phyloP scores from a whole-genome alignment of 2,329 filamentous ascomycete species.

The Knoxdaviesia proteae region DNA sequence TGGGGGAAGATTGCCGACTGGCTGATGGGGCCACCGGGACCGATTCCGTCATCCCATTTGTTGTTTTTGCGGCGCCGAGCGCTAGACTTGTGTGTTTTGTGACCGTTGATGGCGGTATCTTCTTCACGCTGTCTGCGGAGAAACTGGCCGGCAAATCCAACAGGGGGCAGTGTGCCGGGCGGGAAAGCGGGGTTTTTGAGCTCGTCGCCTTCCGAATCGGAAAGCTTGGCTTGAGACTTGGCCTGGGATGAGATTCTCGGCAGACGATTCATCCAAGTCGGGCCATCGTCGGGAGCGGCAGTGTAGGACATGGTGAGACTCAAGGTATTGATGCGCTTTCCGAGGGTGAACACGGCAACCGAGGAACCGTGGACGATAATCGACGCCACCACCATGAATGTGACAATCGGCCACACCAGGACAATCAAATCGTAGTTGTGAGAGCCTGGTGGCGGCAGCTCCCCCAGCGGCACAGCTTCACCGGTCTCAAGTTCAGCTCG shows the following conservation, averaged over 20 bases:
- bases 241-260: slow-evolving; percentile 47
- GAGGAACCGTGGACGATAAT: slow-evolving; percentile 97
- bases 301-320: slow-evolving; percentile 95
- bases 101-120: slow-evolving; percentile 23
- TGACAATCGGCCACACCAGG: slow-evolving; percentile 87
- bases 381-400: slow-evolving; percentile 82
- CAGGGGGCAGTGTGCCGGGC: slow-evolving; percentile 50
- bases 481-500: slow-evolving; percentile 74
- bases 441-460: slow-evolving; percentile 31
- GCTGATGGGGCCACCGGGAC: slow-evolving; percentile 69
- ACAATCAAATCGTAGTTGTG: slow-evolving; percentile 52
- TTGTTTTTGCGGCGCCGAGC: slow-evolving; percentile 38
- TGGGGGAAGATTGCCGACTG: slow-evolving; percentile 74
- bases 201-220: slow-evolving; percentile 47
- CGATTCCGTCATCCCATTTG: slow-evolving; percentile 50
- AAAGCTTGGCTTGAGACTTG: slow-evolving; percentile 72
- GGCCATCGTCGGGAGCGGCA: slow-evolving; percentile 66
- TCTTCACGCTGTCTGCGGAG: slow-evolving; percentile 70
- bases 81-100: slow-evolving; percentile 4
- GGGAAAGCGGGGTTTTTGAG: slow-evolving; percentile 38
- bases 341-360: slow-evolving; percentile 88
- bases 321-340: slow-evolving; percentile 94
- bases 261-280: slow-evolving; percentile 85
- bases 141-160: slow-evolving; percentile 55
- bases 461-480: slow-evolving; percentile 50